Evolutionary conservation across 2,329 filamentous ascomycete genomes (phyloP), one percentile per base, ranked within the genome.

Genomic region (Botrytis porri): DNA sequence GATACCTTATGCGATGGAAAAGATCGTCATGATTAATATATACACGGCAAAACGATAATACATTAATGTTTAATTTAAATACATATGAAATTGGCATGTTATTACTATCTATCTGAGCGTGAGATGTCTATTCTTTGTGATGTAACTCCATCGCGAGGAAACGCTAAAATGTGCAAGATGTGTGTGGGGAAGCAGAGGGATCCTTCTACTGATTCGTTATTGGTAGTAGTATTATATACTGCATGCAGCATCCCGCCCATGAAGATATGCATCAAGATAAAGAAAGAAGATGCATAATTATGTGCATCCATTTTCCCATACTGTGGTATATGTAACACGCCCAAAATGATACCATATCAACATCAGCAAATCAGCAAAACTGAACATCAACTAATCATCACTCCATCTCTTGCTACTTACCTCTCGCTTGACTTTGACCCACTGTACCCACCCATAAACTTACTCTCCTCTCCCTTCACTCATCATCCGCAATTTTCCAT

Each of bases 11-110:
- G 43, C 6, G 22, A 29, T 39, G 45, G 48, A 37, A 20, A 37
- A 32, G 16, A 67, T 67, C 35, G 16, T 57, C 25, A 41, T 67
- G 18, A 43, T 57, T 43, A 10, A 57, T 69, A 41, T 32, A 51
- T 66, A 66, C 8, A 54, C 16, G 45, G 45, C 14, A n/a, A n/a
- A 54, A 32, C 12, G 35, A 39, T 35, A 25, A 57, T 57, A 48
- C 65, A 69, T 69, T 69, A 57, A 69, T 69, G 54, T 69, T 69
- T 57, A 67, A 57, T 57, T 22, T 57, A 59, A n/a, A 67, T 25
- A 69, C 48, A 59, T 22, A 41, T 43, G 25, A 29, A 59, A 4
- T 32, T 43, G 37, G 14, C 1, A 32, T 57, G n/a, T 41, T 32
- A 32, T 25, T 20, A 9, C 1, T 12, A 22, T 41, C 7, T 32